Conservation (phyloP, 768 basidiomycete species). For the Cystofilobasidium capitatum region DNA sequence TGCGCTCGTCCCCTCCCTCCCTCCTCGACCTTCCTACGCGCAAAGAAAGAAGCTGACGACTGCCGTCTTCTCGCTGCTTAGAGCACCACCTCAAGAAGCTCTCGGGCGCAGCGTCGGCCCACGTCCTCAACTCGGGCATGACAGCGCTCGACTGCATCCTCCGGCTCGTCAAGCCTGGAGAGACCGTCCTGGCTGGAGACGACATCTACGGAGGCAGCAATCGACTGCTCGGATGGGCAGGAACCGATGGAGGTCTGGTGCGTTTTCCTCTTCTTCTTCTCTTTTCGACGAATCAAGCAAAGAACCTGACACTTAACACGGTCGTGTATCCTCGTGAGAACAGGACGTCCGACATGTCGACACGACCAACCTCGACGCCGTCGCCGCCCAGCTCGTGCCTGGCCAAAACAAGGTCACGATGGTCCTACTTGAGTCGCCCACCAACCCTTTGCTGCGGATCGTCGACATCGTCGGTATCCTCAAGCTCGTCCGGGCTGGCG, state of each 20-base stretch:
- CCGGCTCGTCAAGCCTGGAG: slow-evolving; percentile 86
- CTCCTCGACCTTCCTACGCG: not conserved
- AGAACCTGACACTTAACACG: too few species aligned
- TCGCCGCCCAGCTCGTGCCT: slow-evolving; percentile 56
- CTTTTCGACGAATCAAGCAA: not conserved
- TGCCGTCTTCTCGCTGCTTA: slow-evolving; percentile 37
- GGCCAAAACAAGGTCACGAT: slow-evolving; percentile 59
- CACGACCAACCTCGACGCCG: slow-evolving; percentile 61
- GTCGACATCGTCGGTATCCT: slow-evolving; percentile 78
- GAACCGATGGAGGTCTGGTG: slow-evolving; percentile 68
- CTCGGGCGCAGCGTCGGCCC: slow-evolving; percentile 79
- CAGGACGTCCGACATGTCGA: slow-evolving; percentile 78
- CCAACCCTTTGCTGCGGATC: slow-evolving; percentile 92
- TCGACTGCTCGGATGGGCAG: slow-evolving; percentile 80
- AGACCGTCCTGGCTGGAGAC: slow-evolving; percentile 81
- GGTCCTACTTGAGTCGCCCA: slow-evolving; percentile 95
- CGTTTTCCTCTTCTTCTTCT: not conserved
- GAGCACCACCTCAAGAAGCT: slow-evolving; percentile 97
- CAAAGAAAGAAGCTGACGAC: not conserved
- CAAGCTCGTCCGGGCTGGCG: slow-evolving; percentile 68
- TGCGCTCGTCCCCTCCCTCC: slow-evolving; percentile 40
- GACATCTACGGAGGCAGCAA: slow-evolving; percentile 98
- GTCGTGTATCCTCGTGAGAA: not conserved
- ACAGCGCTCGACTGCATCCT: slow-evolving; percentile 92
- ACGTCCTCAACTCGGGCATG: slow-evolving; percentile 94